Evolutionary conservation across 139 green algal species (phyloP).

Genomic region (Microglena sp.): DNA sequence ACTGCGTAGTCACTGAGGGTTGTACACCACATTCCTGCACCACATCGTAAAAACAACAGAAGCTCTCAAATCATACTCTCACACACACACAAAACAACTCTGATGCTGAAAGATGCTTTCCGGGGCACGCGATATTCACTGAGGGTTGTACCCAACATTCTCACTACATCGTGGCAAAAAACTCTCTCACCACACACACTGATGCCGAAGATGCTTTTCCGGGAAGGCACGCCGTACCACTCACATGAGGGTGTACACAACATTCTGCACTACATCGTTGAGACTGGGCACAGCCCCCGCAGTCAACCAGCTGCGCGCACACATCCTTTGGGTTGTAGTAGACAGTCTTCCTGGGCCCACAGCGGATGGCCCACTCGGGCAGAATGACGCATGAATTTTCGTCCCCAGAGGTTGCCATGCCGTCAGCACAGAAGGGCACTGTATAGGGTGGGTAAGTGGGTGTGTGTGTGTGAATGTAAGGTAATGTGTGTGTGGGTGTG

Average conservation of each 20-base stretch:
- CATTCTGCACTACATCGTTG: constrained; percentile 92
- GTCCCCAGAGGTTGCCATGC: constrained; percentile 21
- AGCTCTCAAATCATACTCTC: too few species aligned
- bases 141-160: too few species aligned
- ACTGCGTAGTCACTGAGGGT: too few species aligned
- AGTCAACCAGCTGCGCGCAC: neutral
- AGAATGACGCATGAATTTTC: constrained; percentile 59
- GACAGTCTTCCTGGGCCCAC: constrained; percentile 65
- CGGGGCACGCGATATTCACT: too few species aligned
- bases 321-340: constrained; percentile 63
- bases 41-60: too few species aligned
- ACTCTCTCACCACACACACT: too few species aligned
- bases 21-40: too few species aligned
- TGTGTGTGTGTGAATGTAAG: neutral
- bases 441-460: neutral
- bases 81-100: too few species aligned
- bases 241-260: constrained; percentile 17
- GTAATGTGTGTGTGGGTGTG: constrained; percentile 6
- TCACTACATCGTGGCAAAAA: too few species aligned
- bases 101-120: too few species aligned
- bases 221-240: too few species aligned
- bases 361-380: constrained; percentile 62
- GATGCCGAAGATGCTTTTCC: too few species aligned
- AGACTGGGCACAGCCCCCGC: constrained; percentile 85
- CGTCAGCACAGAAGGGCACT: constrained; percentile 7